Base-by-base conservation (phyloP, 345 rosid genomes). In the Rhodamnia argentea region DNA sequence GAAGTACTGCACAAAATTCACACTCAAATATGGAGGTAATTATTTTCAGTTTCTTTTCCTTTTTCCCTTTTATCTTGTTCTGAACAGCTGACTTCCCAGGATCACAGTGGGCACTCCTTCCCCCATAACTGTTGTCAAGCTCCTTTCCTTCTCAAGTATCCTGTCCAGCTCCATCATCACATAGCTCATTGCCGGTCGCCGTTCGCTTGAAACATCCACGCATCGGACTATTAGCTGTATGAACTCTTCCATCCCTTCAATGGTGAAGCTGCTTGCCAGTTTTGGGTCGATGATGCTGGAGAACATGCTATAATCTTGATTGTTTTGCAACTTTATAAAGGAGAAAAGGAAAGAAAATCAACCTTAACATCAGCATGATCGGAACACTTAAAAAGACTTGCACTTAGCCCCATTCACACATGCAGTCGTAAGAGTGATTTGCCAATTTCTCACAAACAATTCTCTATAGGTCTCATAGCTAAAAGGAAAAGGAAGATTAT, bases 21-120 rank as follows among this genome's bases (percentile, higher is more conserved):
- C 89, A 83, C 89, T 37, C 87, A 84, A 88, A 6, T 85, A 47
- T 85, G 47, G 83, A 54, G 57, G 83, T 15, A 84, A 59, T 84
- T 52, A 47, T 51, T 32, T 57, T 55, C 37, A 8, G 13, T 82
- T 86, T 58, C 59, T 82, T 86, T 60, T 60, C 90, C 87, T 90
- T 83, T 85, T 64, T 81, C 70, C n/a, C 29, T 47, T 82, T 92
- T 87, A 93, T 86, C 88, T 89, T 64, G 95, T 51, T 90, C 83
- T 90, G 86, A 96, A 96, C 29, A 95, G 92, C 86, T 95, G 98
- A 90, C 99, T 96, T 89, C 99, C 99, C 75, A 93, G 99, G 37
- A 92, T 94, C 89, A 97, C 98, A 4, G 88, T 92, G 18, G 98
- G 92, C 83, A 95, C 93, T 87, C 96, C 96, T 92, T 94, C 97